phyloP scores from a whole-genome alignment of 2,329 filamentous ascomycete genomes.

The Pseudogymnoascus sp. region DNA sequence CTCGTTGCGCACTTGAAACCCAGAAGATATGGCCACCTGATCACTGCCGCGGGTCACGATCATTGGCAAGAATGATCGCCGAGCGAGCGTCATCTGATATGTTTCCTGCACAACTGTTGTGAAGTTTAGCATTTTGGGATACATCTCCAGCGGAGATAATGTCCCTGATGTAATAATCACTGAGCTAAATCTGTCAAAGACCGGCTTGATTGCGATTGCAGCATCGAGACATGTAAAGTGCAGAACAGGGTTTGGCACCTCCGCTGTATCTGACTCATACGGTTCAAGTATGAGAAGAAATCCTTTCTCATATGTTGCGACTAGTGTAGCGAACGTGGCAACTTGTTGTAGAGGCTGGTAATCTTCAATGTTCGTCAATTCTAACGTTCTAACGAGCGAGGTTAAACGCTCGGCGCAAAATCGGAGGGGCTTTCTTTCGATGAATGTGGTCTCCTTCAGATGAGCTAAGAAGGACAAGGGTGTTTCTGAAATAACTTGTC shows the following conservation, averaged over 20 bases:
- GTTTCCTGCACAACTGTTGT: conserved; percentile 90
- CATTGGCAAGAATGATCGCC: conserved; percentile 94
- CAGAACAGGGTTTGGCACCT: conserved; percentile 91
- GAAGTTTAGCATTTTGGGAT: conserved; percentile 97
- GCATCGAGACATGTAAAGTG: conserved; percentile 97
- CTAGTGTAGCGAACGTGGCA: conserved; percentile 91
- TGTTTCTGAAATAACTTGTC: conserved; percentile 95
- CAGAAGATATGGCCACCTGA: conserved; percentile 85
- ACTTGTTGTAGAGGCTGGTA: conserved; percentile 96
- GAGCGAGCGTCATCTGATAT: conserved; percentile 91
- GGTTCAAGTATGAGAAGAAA: conserved; percentile 96
- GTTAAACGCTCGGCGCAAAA: conserved; percentile 95
- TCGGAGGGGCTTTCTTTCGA: conserved; percentile 87
- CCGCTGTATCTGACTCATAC: conserved; percentile 90
- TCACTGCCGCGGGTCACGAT: conserved; percentile 94
- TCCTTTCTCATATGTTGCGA: conserved; percentile 93
- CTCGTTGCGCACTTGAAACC: conserved; percentile 93
- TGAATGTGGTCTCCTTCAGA: conserved; percentile 92
- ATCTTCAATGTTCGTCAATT: conserved; percentile 96
- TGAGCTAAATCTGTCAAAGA: conserved; percentile 94
- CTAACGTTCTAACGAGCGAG: conserved; percentile 86
- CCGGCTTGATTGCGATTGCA: conserved; percentile 94
- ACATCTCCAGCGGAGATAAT: conserved; percentile 96
- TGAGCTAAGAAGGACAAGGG: conserved; percentile 89
- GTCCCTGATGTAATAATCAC: conserved; percentile 98